Base-by-base conservation (phyloP, 805 yeast species). In the Teunomyces barrocoloradensis region DNA sequence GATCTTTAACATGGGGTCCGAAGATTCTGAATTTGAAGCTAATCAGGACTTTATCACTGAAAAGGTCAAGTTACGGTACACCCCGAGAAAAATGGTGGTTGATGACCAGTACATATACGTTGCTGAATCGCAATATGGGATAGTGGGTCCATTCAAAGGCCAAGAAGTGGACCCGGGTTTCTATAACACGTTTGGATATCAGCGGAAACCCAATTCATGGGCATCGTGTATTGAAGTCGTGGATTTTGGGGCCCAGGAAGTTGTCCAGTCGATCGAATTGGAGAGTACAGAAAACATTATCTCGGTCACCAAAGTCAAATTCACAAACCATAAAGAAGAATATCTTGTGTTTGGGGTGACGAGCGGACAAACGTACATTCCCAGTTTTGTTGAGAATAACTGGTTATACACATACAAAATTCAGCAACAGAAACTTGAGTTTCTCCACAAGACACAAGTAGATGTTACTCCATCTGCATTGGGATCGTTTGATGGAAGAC, bases 401-500 rank as follows among this genome's bases (percentile, higher is more conserved):
- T 71, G 48, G 51, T 50, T 80, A 35, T 60, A 69, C 50, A 61
- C 75, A 2, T 80, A 68, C 57, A 59, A 55, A 21, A 59, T 78
- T 5, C 49, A 55, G 18, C 63, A 64, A 5, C 46, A 25, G 39
- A 45, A 33, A n/a, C 47, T 88, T 20, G 60, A 67, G 27, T 69
- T 80, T 27, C 54, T 84, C 3, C 94, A 91, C 62, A 71, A 71
- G 45, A 89, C 97, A 0, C 59, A 64, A 11, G 64, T 85, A 0
- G 82, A 79, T 4, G 67, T 58, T 5, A 66, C 71, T 2, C 79
- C 81, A 0, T 52, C 72, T 25, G 71, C 86, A 0, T 54, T 91
- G 61, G 53, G 63, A 1, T 65, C 70, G 9, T 89, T 88, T 61
- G 54, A 66, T 12, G 87, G 84, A 0, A 74, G 73, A 50, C 60